phyloP scores from a whole-genome alignment of 1,284 basidiomycete genomes.

The Ceratobasidium sp. region DNA sequence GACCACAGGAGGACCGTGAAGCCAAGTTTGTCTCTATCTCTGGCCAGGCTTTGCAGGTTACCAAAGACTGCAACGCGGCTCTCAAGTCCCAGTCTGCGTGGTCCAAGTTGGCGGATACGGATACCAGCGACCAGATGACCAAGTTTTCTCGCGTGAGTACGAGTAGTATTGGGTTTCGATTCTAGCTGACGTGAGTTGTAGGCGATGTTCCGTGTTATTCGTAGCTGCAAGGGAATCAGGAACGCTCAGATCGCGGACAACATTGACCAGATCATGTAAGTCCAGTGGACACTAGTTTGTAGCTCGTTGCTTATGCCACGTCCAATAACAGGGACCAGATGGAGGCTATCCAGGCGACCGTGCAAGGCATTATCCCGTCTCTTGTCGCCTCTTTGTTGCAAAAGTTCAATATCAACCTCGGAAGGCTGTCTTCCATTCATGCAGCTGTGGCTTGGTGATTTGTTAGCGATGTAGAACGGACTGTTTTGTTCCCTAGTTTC shows the following conservation, averaged over 20 bases:
- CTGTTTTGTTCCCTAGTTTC: too few relatives aligned
- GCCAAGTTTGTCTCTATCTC: background rate
- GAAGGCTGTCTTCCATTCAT: background rate
- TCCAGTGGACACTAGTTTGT: too few relatives aligned
- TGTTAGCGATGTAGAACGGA: too few relatives aligned
- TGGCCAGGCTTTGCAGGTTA: background rate
- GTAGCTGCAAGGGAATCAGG: slow-evolving; percentile 8
- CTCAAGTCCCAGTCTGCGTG: background rate
- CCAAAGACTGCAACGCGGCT: background rate
- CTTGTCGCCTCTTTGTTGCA: background rate
- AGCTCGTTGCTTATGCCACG: too few relatives aligned
- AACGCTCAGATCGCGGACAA: background rate
- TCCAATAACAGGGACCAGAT: background rate
- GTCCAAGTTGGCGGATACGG: background rate
- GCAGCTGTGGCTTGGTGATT: background rate
- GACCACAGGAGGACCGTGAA: slow-evolving; percentile 6
- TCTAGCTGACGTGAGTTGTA: background rate
- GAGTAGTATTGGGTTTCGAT: background rate
- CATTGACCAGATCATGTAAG: slow-evolving; percentile 5
- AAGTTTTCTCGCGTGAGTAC: background rate
- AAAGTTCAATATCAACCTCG: background rate
- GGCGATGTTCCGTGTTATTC: slow-evolving; percentile 2
- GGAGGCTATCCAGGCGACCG: background rate
- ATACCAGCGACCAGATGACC: background rate
- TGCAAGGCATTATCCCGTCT: background rate